phyloP scores from a whole-genome alignment of 2,329 filamentous ascomycete species.

The Metarhizium humberi region DNA sequence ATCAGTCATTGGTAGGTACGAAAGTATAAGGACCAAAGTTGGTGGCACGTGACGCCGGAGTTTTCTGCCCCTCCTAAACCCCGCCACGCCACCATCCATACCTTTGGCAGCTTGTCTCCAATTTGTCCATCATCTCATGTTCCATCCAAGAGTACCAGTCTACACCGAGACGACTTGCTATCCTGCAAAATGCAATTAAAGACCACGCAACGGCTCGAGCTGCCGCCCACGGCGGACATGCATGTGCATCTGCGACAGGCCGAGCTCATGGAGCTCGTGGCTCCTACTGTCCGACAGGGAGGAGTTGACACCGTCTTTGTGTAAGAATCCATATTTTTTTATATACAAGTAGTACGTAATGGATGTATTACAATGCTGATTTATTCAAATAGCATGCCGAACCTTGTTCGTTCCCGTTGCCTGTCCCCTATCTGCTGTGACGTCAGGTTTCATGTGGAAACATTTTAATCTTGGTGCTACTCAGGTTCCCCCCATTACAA shows the following conservation, averaged over 20 bases:
- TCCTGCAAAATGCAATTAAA: conserved; percentile 5
- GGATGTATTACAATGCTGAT: neutral
- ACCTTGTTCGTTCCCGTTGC: conserved; percentile 34
- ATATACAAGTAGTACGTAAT: neutral
- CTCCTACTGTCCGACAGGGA: conserved; percentile 43
- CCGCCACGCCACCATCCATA: neutral
- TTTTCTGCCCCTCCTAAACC: neutral
- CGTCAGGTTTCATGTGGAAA: neutral
- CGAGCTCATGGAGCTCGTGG: conserved; percentile 49
- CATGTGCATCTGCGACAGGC: conserved; percentile 65
- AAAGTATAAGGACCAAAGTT: neutral
- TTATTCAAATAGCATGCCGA: conserved; percentile 39
- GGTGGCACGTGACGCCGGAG: neutral
- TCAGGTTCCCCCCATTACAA: conserved; percentile 45
- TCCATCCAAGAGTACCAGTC: neutral
- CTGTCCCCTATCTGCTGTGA: neutral
- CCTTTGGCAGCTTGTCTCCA: neutral
- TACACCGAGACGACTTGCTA: neutral
- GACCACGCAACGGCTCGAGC: conserved; percentile 24
- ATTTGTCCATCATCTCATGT: neutral
- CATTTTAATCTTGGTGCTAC: neutral
- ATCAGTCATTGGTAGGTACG: no score
- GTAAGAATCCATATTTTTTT: neutral
- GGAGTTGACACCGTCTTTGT: conserved; percentile 57
- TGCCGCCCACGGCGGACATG: conserved; percentile 58